Evolutionary conservation across 2,329 filamentous ascomycete species (phyloP).

Genomic region (Claviceps spartinae): DNA sequence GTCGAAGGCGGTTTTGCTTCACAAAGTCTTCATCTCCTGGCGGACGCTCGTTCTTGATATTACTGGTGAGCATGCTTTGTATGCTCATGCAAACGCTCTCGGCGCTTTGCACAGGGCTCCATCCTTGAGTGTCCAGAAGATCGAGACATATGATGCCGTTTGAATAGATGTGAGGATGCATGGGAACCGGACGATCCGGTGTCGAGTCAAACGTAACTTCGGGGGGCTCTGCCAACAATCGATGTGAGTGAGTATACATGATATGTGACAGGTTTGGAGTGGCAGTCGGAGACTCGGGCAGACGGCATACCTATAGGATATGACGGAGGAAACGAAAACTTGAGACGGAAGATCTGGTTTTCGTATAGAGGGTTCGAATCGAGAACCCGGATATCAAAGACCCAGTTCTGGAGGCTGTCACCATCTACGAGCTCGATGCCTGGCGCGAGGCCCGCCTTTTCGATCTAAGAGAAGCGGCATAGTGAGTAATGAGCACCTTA

Average conservation of each 20-base stretch:
- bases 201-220: slow-evolving; percentile 78
- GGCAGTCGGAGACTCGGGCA: background rate
- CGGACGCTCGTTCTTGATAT: slow-evolving; percentile 80
- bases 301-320: slow-evolving; percentile 75
- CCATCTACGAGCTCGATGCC: slow-evolving; percentile 74
- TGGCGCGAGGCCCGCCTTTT: slow-evolving; percentile 41
- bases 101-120: slow-evolving; percentile 94
- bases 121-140: slow-evolving; percentile 73
- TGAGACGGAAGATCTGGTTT: slow-evolving; percentile 67
- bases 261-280: background rate
- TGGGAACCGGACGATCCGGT: slow-evolving; percentile 59
- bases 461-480: slow-evolving; percentile 28
- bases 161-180: slow-evolving; percentile 95
- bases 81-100: slow-evolving; percentile 95
- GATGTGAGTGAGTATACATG: background rate
- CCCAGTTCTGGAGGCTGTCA: slow-evolving; percentile 63
- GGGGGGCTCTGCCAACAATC: slow-evolving; percentile 55
- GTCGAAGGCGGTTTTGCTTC: slow-evolving; percentile 60
- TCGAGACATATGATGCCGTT: slow-evolving; percentile 98
- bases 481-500: slow-evolving; percentile 8
- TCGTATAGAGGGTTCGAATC: slow-evolving; percentile 83
- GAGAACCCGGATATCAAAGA: slow-evolving; percentile 80
- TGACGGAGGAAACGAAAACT: slow-evolving; percentile 68
- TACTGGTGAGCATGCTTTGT: slow-evolving; percentile 96
- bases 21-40: slow-evolving; percentile 87